A percentile compares a stretch with the other conserved stretches of the same genome.
Evolutionary conservation across 306 rosid genomes (phyloP).

Genomic region (Prunus mongolica): DNA sequence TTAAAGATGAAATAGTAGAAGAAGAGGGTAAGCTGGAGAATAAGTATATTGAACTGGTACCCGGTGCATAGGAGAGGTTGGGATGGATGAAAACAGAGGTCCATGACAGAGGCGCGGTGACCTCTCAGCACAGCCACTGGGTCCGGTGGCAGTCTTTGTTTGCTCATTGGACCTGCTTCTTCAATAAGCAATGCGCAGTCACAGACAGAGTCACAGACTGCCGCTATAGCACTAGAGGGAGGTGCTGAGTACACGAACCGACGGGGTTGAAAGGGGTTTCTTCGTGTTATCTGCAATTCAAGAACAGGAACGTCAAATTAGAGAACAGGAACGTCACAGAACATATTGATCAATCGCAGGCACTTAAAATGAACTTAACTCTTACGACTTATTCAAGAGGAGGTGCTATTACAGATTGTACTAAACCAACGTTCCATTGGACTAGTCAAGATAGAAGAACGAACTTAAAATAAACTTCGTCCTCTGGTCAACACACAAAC

Average conservation of each 20-base stretch:
- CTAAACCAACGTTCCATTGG: neutral
- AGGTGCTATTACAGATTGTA: neutral
- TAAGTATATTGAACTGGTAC: constrained; percentile 25
- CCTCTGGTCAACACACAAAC: neutral
- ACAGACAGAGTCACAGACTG: neutral
- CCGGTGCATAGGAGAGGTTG: constrained; percentile 60
- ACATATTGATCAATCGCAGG: neutral
- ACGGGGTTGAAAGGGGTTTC: too few species aligned
- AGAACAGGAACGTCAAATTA: too few species aligned
- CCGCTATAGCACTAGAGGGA: neutral
- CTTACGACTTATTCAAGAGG: neutral
- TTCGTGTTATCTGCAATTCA: too few species aligned
- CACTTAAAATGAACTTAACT: neutral
- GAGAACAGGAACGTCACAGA: neutral
- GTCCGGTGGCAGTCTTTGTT: constrained; percentile 70
- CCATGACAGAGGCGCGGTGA: constrained; percentile 83
- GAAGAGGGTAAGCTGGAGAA: neutral
- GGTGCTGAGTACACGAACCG: too few species aligned
- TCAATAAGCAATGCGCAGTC: neutral
- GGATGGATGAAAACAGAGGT: constrained; percentile 62
- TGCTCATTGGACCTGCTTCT: constrained; percentile 42
- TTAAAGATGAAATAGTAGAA: neutral
- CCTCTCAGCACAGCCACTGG: constrained; percentile 86
- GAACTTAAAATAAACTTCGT: neutral
- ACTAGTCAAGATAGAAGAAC: neutral